Base-by-base conservation (phyloP, 345 rosid genomes). In the Sonneratia alba region DNA sequence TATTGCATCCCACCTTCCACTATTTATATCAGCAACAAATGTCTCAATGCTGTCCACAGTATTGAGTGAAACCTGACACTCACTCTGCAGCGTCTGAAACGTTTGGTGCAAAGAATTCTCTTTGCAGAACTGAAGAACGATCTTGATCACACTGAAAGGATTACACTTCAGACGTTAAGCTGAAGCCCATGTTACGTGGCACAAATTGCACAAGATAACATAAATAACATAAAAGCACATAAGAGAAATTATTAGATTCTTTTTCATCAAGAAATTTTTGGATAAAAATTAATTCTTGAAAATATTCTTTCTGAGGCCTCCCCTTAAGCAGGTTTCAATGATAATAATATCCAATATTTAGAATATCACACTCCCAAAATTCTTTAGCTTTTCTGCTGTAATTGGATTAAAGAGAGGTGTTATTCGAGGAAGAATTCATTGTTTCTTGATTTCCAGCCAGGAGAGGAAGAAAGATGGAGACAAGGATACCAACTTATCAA, bases 51-150 rank as follows among this genome's bases (percentile, higher is more conserved):
- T 92, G 76, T 95, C 99, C 4, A 95, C 97, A 0, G 97, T 92
- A 65, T 95, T 95, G 36, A 95, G 78, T 38, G 97, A 92, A 59
- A 92, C 99, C 80, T 95, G 97, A 76, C 99, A 90, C 83, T 95
- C 99, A 71, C 81, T 90, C 77, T 95, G 99, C 48, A 95, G 77
- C 7, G 88, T 89, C 86, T 95, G 99, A 73, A 95, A 95, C 32
- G 99, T 92, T 76, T 95, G 99, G 71, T 87, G 86, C 85, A 95
- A 78, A 6, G 98, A 90, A 76, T 95, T 88, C 79, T 95, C 99
- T 82, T 95, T 95, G 87, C 99, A 95, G 81, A 92, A 95, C 76
- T 95, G 99, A 63, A 95, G 96, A 77, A 95, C 93, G 53, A 95
- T 89, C 89, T 95, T 95, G 45, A 95, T 92, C 5, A 95, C 99